Conservation (phyloP, 2,329 filamentous ascomycete genomes). For the Fusarium graminum region DNA sequence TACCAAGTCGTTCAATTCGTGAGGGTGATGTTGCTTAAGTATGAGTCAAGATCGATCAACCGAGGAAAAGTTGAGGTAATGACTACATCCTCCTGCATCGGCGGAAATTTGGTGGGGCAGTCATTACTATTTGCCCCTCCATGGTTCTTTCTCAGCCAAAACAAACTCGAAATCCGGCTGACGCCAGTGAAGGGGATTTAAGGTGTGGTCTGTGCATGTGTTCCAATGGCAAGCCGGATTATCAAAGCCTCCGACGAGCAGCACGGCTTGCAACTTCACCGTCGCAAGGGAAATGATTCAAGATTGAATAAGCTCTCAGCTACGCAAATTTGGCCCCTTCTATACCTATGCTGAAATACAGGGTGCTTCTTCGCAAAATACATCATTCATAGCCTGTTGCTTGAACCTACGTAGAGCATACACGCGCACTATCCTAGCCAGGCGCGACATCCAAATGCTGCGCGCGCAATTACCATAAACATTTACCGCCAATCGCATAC, state of each 20-base stretch:
- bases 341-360: not conserved
- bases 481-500: conserved; percentile 11
- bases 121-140: conserved; percentile 46
- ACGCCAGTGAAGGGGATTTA: conserved; percentile 47
- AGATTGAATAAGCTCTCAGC: conserved; percentile 12
- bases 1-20: conserved; percentile 4
- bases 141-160: conserved; percentile 36
- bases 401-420: not conserved
- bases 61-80: conserved; percentile 47
- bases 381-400: not conserved
- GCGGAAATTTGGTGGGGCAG: conserved; percentile 48
- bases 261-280: conserved; percentile 23
- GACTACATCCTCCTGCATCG: conserved; percentile 50
- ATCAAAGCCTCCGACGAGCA: conserved; percentile 32
- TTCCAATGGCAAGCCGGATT: conserved; percentile 37
- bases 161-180: conserved; percentile 34
- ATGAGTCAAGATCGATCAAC: conserved; percentile 44
- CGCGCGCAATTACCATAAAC: conserved; percentile 16
- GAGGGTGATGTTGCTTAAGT: conserved; percentile 18
- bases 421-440: conserved; percentile 5
- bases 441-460: conserved; percentile 10
- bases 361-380: not conserved
- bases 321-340: not conserved
- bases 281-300: conserved; percentile 19
- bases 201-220: conserved; percentile 54